Base-by-base conservation (phyloP, 768 basidiomycete genomes). In the Pleurotus salmoneostramineus region DNA sequence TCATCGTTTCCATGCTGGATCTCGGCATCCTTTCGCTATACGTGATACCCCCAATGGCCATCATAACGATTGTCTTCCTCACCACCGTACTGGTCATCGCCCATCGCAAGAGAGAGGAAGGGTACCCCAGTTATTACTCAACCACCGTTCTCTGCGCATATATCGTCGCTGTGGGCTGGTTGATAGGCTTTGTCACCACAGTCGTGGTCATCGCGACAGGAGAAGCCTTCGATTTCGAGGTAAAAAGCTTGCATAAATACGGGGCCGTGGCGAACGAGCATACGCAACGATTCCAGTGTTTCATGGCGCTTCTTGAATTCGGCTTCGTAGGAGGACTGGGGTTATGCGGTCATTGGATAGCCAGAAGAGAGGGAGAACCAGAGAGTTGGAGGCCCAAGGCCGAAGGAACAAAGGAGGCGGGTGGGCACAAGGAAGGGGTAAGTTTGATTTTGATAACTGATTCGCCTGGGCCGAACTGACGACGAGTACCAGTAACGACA, bases 1-100 rank as follows among this genome's bases (percentile, higher is more conserved):
- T 74, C 33, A 60, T 71, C 58, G 48, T 71, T 32, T 73, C 71
- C 0, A 62, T 71, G 62, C 68, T 72, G 37, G 73, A 74, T 59
- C 57, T 71, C 5, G 71, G 71, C 34, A 64, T 70, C 42, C 65
- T 72, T 6, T 74, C 72, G 7, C 64, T 73, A 58, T 71, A 65
- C 60, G 58, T 74, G 40, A 71, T 67, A 37, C 72, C 70, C 12
- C 68, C 66, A 58, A 50, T 64, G 17, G 61, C 69, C 6, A 36
- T 71, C 14, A 68, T 71, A 60, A 73, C 72, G 3, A 58, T 70
- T 46, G 34, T 68, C 6, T 74, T 68, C 56, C 69, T 71, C 47
- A 42, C 63, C 32, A 57, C 65, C 7, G 63, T 70, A 31, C 46
- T 71, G 14, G 48, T 73, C 15, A 58, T 73, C 10, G 62, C 68